Evolutionary conservation across 495 filamentous ascomycete genomes (phyloP).

Genomic region (Sordaria brevicollis): DNA sequence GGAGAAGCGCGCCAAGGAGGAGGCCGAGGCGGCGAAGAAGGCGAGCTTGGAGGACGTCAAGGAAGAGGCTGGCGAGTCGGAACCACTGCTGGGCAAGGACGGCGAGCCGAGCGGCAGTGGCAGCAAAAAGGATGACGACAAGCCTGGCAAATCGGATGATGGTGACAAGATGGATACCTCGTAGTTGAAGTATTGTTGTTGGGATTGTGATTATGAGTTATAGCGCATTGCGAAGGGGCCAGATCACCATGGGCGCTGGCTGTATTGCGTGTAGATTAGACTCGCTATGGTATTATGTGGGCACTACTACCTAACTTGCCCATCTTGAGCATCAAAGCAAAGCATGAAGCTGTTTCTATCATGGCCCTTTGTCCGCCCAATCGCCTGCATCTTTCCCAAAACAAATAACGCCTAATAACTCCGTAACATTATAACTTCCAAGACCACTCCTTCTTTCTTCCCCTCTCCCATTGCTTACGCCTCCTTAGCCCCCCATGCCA

Average conservation of each 20-base stretch:
- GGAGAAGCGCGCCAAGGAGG: constrained; percentile 70
- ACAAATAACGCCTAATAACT: constrained; percentile 13
- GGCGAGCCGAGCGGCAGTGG: constrained; percentile 57
- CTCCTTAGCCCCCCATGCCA: neutral
- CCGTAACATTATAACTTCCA: constrained; percentile 12
- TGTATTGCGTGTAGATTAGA: constrained; percentile 7
- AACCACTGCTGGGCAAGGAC: constrained; percentile 54
- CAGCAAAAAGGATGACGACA: constrained; percentile 22
- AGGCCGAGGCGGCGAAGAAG: constrained; percentile 63
- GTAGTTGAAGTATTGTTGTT: constrained; percentile 16
- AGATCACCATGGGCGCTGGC: neutral
- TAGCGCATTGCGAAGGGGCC: neutral
- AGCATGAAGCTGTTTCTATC: neutral
- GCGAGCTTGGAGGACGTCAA: constrained; percentile 70
- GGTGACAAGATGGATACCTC: constrained; percentile 85
- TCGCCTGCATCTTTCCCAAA: neutral
- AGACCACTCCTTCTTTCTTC: neutral
- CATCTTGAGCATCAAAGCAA: too few relatives aligned
- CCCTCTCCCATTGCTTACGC: neutral
- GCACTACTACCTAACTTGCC: neutral
- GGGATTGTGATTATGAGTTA: neutral
- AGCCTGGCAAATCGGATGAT: constrained; percentile 37
- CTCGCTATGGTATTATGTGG: neutral
- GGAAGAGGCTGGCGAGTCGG: constrained; percentile 64
- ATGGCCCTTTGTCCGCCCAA: neutral